These are phyloP conservation scores for Plasmodium knowlesi DNA, from an alignment of 169 alveolate genomes.

Conservation along the genomic window DNA sequence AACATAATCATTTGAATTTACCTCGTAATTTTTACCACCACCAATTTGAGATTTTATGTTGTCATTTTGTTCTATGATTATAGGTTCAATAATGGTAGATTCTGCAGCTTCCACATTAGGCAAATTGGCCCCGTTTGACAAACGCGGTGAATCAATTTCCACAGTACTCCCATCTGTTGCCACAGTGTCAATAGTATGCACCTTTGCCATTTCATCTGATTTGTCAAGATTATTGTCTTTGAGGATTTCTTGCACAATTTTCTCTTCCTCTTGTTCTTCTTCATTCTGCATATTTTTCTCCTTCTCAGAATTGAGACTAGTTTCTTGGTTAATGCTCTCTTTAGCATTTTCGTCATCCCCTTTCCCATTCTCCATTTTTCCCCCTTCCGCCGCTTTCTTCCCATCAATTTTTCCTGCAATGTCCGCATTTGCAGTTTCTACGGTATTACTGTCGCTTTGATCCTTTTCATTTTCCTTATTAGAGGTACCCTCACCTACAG, in stretches of 20 bases:
- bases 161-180: neutral
- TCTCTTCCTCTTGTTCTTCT: neutral
- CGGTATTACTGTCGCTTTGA: neutral
- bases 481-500: neutral
- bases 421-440: neutral
- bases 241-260: conserved; percentile 2
- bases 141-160: neutral
- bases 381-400: neutral
- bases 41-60: neutral
- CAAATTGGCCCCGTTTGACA: neutral
- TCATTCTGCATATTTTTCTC: neutral
- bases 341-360: neutral
- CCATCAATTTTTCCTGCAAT: neutral
- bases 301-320: neutral
- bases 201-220: neutral
- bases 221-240: neutral
- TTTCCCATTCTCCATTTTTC: neutral
- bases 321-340: neutral
- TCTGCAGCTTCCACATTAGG: neutral
- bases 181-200: neutral
- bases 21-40: neutral
- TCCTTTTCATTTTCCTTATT: neutral
- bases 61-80: neutral
- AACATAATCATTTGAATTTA: neutral
- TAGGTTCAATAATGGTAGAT: neutral